A percentile compares a stretch with the other conserved stretches of the same genome.
Evolutionary conservation across 768 basidiomycete genomes (phyloP).

Genomic region (Terana coerulea): DNA sequence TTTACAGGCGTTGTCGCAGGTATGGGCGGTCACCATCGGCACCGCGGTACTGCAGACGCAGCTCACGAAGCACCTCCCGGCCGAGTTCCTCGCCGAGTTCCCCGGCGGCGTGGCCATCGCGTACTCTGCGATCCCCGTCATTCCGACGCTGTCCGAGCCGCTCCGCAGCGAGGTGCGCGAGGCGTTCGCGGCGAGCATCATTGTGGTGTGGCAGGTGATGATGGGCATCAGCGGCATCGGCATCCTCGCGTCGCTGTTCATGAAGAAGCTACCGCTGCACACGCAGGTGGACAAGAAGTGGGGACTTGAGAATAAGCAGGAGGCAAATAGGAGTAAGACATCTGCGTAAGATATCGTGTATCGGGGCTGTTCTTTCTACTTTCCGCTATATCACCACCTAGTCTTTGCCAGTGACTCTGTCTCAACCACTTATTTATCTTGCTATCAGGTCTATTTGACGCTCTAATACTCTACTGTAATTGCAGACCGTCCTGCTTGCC

Average conservation of each 20-base stretch:
- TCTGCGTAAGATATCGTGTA: too few relatives aligned
- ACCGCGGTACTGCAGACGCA: slow-evolving; percentile 49
- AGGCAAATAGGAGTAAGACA: too few relatives aligned
- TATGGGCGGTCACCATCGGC: slow-evolving; percentile 51
- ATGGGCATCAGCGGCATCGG: slow-evolving; percentile 27
- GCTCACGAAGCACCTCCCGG: slow-evolving; percentile 38
- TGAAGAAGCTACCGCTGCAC: slow-evolving; percentile 26
- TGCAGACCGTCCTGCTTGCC: too few relatives aligned
- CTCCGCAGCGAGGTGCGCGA: slow-evolving; percentile 20
- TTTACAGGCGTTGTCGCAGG: slow-evolving; percentile 29
- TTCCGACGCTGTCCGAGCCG: slow-evolving; percentile 32
- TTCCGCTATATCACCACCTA: too few relatives aligned
- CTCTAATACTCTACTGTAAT: too few relatives aligned
- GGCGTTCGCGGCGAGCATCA: slow-evolving; percentile 28
- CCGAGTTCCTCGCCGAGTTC: slow-evolving; percentile 31
- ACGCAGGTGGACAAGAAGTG: slow-evolving; percentile 25
- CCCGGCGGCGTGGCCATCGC: slow-evolving; percentile 37
- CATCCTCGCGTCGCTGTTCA: slow-evolving; percentile 17
- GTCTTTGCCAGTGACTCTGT: too few relatives aligned
- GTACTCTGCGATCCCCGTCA: slow-evolving; percentile 44
- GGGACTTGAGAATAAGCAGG: slow-evolving; percentile 12
- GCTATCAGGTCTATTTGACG: too few relatives aligned
- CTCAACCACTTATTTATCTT: too few relatives aligned
- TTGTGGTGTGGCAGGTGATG: slow-evolving; percentile 29
- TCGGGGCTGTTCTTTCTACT: too few relatives aligned